Base-by-base conservation (phyloP, 164 flowering plant species). In the Echeveria elegans region DNA sequence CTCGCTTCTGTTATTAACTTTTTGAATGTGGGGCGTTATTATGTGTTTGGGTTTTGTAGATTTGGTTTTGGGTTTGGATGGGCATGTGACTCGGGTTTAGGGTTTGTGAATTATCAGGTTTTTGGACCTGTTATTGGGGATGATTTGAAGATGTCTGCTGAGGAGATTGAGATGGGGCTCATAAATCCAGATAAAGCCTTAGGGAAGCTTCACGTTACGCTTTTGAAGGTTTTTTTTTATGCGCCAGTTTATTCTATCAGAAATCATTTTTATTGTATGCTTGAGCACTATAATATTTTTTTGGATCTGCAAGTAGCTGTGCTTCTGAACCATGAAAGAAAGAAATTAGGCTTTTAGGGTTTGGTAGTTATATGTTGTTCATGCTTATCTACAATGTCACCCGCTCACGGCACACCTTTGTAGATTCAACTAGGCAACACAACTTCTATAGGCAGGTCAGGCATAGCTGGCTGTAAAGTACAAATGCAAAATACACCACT, bases 1-100 rank as follows among this genome's bases (percentile, higher is more conserved):
- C 77, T 92, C 23, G 96, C 98, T 5, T 89, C 92, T 6, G 95
- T 89, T 63, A 84, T 92, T 69, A 83, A 92, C 69, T 92, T 92
- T 76, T 70, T 90, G 45, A 77, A 52, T 21, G 98, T 89, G 79
- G 70, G 71, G 65, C 43, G 14, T 2, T 65, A 30, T 66, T 10
- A 64, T 28, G 38, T 34, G 21, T 58, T 40, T 14, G 9, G 38
- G 41, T 28, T 30, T 66, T 26, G 21, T n/a, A 29, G 31, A 8
- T 47, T 56, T 56, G 15, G 34, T 12, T 14, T 61, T 59, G 6
- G 21, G 71, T 9, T 38, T 56, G 21, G 32, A 0, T 64, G 26
- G 5, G 50, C 12, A 47, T 67, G 43, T 24, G 31, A 16, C 45
- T 65, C 5, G 12, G 29, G 26, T 4, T 31, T 59, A 50, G 60